These are phyloP conservation scores for Solanum acaule DNA, from an alignment of 257 asterid species.

Conservation along the genomic window DNA sequence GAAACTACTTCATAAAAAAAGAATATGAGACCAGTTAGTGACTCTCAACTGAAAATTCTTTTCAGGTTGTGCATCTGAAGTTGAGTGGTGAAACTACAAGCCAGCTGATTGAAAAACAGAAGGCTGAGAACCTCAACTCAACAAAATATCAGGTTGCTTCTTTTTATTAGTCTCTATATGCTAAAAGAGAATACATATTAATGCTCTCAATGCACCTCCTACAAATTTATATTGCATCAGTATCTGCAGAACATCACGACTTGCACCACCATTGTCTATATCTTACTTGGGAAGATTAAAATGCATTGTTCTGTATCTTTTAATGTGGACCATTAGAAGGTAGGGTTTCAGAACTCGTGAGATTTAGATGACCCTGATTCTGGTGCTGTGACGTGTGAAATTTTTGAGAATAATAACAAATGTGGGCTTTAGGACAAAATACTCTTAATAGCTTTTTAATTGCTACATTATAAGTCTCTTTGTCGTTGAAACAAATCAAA, in stretches of 20 bases:
- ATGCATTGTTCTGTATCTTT: neutral
- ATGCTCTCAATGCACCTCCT: neutral
- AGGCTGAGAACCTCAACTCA: slow-evolving; percentile 8
- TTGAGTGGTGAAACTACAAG: slow-evolving; percentile 5
- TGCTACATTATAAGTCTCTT: neutral
- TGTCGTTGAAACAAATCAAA: neutral
- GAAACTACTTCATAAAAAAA: neutral
- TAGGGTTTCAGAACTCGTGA: neutral
- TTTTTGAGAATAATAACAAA: neutral
- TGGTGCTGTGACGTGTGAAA: neutral
- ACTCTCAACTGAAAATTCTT: neutral
- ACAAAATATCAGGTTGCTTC: slow-evolving; percentile 7
- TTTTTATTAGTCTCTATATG: neutral
- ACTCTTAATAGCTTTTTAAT: neutral
- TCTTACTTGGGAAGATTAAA: neutral
- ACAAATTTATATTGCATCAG: neutral
- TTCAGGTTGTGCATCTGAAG: slow-evolving; percentile 1
- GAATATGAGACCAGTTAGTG: neutral
- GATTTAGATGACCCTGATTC: neutral
- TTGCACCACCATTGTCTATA: neutral
- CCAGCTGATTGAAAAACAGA: slow-evolving; percentile 9
- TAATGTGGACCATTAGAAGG: neutral
- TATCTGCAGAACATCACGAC: neutral
- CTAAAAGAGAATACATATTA: neutral
- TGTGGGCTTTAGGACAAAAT: neutral